Percentiles rank a stretch among this genome's conserved stretches.
Evolutionary conservation across 495 filamentous ascomycete genomes (phyloP).

Genomic region (Cercophora newfieldiana): DNA sequence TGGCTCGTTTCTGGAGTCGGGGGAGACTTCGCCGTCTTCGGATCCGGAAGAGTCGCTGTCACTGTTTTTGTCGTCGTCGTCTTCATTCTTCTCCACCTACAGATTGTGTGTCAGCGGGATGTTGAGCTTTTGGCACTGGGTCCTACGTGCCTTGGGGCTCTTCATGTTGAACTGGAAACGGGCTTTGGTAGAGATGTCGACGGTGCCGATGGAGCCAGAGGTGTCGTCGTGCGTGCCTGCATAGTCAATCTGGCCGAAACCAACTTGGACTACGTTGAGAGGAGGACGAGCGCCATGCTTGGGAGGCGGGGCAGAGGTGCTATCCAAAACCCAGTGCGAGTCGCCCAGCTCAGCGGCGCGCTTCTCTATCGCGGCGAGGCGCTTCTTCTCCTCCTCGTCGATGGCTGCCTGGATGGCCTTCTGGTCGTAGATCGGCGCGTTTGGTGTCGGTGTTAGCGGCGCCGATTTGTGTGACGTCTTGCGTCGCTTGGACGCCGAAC

Average conservation of each 20-base stretch:
- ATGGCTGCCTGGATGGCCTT: slow-evolving; percentile 65
- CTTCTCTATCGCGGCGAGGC: slow-evolving; percentile 66
- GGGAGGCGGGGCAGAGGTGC: slow-evolving; percentile 17
- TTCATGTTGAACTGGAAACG: slow-evolving; percentile 47
- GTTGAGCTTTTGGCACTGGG: background rate
- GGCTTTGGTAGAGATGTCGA: slow-evolving; percentile 11
- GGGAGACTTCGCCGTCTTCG: slow-evolving; percentile 13
- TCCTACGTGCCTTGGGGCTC: slow-evolving; percentile 35
- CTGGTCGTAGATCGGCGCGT: slow-evolving; percentile 42
- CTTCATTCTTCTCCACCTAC: slow-evolving; percentile 20
- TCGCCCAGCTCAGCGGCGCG: slow-evolving; percentile 77
- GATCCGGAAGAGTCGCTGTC: slow-evolving; percentile 7
- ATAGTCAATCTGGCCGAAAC: slow-evolving; percentile 50
- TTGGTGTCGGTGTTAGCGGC: slow-evolving; percentile 17
- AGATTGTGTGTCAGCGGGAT: background rate
- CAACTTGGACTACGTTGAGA: slow-evolving; percentile 49
- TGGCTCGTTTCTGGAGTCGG: slow-evolving; percentile 11
- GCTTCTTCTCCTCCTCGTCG: slow-evolving; percentile 72
- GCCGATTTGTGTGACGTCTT: slow-evolving; percentile 39
- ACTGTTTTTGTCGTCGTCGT: slow-evolving; percentile 12
- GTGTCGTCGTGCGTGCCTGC: slow-evolving; percentile 16
- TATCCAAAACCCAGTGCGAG: slow-evolving; percentile 79
- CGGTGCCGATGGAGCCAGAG: slow-evolving; percentile 12
- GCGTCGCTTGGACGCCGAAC: slow-evolving; percentile 51
- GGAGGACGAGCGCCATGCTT: slow-evolving; percentile 29